Percentiles rank a stretch among this genome's conserved stretches.
Conservation (phyloP, 2,329 filamentous ascomycete genomes). For the Phoma herbarum region DNA sequence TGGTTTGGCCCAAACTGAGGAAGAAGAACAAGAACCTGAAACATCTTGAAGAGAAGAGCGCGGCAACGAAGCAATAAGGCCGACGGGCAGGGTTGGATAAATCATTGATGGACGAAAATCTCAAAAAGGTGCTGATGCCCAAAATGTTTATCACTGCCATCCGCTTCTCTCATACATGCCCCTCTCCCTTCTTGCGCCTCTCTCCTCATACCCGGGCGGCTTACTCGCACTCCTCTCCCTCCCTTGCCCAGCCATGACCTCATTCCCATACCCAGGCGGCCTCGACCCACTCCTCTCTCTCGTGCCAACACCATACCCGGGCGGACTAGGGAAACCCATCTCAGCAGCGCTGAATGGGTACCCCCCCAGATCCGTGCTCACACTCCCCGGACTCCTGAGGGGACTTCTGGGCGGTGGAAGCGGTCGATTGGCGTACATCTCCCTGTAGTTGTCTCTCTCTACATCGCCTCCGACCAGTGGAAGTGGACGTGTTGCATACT, state of each 20-base stretch:
- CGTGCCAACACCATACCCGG: conserved; percentile 18
- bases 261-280: conserved; percentile 7
- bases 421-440: conserved; percentile 1
- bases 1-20: no score
- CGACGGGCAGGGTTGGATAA: no score
- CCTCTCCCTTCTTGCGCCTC: conserved; percentile 7
- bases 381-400: conserved; percentile 16
- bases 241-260: neutral
- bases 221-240: conserved; percentile 3
- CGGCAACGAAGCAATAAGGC: no score
- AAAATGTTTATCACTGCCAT: no score
- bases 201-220: conserved; percentile 4
- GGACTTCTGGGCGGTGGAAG: conserved; percentile 15
- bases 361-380: conserved; percentile 12
- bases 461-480: neutral
- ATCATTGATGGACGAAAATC: no score
- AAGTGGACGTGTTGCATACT: neutral
- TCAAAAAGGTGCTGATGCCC: no score
- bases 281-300: conserved; percentile 6
- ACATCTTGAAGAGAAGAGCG: no score
- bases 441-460: neutral
- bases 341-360: conserved; percentile 31
- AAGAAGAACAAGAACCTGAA: no score
- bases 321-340: conserved; percentile 32
- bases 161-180: conserved; percentile 1